Evolutionary conservation across 768 basidiomycete species (phyloP), one percentile per base, ranked within the genome.

Genomic region (Collybia mongolica): DNA sequence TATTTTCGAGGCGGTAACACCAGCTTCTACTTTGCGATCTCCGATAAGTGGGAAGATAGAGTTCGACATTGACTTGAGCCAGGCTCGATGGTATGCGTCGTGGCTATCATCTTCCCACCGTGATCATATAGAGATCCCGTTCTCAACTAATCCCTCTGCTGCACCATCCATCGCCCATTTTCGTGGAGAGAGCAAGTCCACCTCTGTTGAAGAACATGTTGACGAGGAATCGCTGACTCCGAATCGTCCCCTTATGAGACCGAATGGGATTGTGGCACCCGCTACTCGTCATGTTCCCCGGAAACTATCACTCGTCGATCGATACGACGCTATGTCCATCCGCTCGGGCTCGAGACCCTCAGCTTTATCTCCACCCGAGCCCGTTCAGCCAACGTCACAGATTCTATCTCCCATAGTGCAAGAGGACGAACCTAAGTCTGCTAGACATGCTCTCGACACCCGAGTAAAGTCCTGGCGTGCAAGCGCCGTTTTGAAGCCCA

Each of bases 11-110:
- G 55, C 73, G 35, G 65, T 70, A 19, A 51, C 66, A 18, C 57
- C 64, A 3, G 54, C 61, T 38, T 53, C 71, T 51, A 56, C 61
- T 20, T 63, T 65, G 19, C 73, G 72, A 44, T 60, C 79, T 17
- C 84, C 89, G 0, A 84, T 95, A 49, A 75, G 81, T 39, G 93
- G 90, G 4, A 83, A 79, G 23, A 77, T 96, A 23, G 92, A 95
- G 67, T 93, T 95, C 63, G 93, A 95, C 66, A 79, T 95, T 40
- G 93, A 95, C 68, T 52, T 80, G 40, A 72, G 74, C 29, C 79
- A 82, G 53, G 93, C 93, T 15, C 77, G 81, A 23, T 95, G 93
- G 93, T 89, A 84, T 58, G 70, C 81, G 15, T 69, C 82, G 0
- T 96, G 90, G 89, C 52, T 83, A 18, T 72, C 77, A 1, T 72